Evolutionary conservation across 306 rosid genomes (phyloP).

Genomic region (Malus fusca): DNA sequence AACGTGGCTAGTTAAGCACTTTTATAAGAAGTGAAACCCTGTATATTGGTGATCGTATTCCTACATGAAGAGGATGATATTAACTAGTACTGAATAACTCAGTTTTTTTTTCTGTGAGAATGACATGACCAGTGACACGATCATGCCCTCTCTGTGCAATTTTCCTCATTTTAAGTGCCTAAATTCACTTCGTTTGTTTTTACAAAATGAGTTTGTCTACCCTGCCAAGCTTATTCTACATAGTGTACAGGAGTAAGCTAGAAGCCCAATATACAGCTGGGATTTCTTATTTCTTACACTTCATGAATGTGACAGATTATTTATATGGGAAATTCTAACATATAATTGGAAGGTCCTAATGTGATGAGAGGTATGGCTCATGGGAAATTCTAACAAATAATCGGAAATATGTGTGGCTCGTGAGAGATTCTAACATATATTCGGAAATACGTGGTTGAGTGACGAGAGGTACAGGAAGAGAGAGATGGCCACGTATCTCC

Average conservation of each 20-base stretch:
- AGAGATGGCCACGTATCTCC: not conserved
- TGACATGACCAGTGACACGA: too few relatives aligned
- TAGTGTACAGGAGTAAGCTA: not conserved
- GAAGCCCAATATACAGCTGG: not conserved
- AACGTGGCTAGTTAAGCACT: too few relatives aligned
- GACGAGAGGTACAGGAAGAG: not conserved
- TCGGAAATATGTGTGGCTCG: too few relatives aligned
- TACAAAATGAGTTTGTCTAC: not conserved
- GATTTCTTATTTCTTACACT: not conserved
- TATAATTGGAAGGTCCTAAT: too few relatives aligned
- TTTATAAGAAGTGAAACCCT: not conserved
- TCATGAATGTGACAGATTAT: not conserved
- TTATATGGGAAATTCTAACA: too few relatives aligned
- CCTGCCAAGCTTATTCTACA: not conserved
- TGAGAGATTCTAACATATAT: too few relatives aligned
- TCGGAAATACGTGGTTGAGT: not conserved
- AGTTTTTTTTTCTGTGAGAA: too few relatives aligned
- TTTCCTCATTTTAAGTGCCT: not conserved
- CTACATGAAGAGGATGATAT: too few relatives aligned
- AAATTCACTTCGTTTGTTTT: not conserved
- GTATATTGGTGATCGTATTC: not conserved
- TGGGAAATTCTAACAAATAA: too few relatives aligned
- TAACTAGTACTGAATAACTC: too few relatives aligned
- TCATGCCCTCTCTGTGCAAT: too few relatives aligned
- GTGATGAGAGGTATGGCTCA: too few relatives aligned